A percentile compares a stretch with the other conserved stretches of the same genome.
These are phyloP conservation scores for Pseudogymnoascus verrucosus DNA, from an alignment of 2,329 filamentous ascomycete species.

Conservation along the genomic window DNA sequence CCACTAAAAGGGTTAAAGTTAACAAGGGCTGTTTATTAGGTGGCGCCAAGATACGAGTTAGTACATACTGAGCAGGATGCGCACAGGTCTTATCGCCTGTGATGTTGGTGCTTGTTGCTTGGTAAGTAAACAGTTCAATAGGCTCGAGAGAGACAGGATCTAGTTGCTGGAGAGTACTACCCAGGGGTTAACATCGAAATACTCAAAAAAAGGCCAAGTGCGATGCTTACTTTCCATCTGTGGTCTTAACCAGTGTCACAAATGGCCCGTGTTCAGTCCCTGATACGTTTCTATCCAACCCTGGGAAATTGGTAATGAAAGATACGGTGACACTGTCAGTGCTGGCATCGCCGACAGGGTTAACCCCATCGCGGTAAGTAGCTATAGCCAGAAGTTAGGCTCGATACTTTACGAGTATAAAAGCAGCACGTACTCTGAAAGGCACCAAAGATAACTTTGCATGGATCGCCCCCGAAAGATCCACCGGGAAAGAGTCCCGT, in stretches of 20 bases:
- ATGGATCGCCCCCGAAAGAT: constrained; percentile 62
- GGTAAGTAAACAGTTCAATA: neutral
- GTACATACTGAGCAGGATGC: constrained; percentile 62
- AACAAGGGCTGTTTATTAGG: constrained; percentile 39
- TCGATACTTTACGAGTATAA: no score
- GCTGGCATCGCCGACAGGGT: neutral
- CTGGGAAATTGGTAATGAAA: neutral
- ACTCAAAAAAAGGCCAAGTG: neutral
- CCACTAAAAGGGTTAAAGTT: constrained; percentile 54
- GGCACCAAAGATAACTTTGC: constrained; percentile 64
- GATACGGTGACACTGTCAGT: neutral
- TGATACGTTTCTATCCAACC: neutral
- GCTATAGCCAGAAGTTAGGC: neutral
- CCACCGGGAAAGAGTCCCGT: constrained; percentile 54
- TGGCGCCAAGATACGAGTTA: constrained; percentile 37
- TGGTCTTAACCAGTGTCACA: neutral
- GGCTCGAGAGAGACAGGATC: neutral
- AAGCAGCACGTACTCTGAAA: constrained; percentile 50
- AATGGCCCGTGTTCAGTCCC: neutral
- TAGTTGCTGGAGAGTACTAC: neutral
- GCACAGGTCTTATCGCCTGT: constrained; percentile 44
- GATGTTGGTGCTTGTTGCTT: neutral
- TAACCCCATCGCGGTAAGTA: neutral
- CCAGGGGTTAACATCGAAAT: neutral
- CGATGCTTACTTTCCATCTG: neutral